A percentile compares a stretch with the other conserved stretches of the same genome.
Evolutionary conservation across 805 yeast genomes (phyloP).

Genomic region (Spathaspora arborariae): DNA sequence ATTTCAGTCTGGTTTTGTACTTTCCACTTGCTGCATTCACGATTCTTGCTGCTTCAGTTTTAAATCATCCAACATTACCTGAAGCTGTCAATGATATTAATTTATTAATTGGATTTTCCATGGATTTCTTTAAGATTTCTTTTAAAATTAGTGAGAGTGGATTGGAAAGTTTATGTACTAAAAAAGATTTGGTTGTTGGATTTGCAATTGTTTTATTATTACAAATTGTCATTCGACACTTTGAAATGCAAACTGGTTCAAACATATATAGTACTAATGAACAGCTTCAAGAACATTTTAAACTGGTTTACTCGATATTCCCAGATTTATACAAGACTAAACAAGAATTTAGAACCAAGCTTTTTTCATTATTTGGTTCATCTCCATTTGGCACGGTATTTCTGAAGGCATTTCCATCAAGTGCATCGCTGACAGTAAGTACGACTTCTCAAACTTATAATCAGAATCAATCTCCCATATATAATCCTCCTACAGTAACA

Average conservation of each 20-base stretch:
- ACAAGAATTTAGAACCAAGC: constrained; percentile 5
- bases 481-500: constrained; percentile 19
- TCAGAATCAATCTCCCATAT: constrained; percentile 14
- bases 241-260: constrained; percentile 14
- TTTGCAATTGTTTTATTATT: constrained; percentile 17
- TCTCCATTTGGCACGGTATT: constrained; percentile 6
- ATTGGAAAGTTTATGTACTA: neutral
- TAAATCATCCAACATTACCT: constrained; percentile 26
- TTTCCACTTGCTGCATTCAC: constrained; percentile 32
- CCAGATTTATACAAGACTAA: constrained; percentile 15
- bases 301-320: constrained; percentile 12
- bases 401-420: neutral
- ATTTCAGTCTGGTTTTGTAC: constrained; percentile 28
- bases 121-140: constrained; percentile 6
- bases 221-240: constrained; percentile 16
- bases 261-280: constrained; percentile 12
- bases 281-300: constrained; percentile 15
- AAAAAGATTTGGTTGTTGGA: constrained; percentile 7
- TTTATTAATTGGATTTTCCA: constrained; percentile 22
- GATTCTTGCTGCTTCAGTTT: constrained; percentile 23
- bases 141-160: neutral
- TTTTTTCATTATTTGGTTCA: constrained; percentile 9
- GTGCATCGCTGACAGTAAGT: neutral
- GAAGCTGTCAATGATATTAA: constrained; percentile 27
- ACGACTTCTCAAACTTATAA: neutral